phyloP scores from a whole-genome alignment of 495 filamentous ascomycete species.

The Penicillium chermesinum region DNA sequence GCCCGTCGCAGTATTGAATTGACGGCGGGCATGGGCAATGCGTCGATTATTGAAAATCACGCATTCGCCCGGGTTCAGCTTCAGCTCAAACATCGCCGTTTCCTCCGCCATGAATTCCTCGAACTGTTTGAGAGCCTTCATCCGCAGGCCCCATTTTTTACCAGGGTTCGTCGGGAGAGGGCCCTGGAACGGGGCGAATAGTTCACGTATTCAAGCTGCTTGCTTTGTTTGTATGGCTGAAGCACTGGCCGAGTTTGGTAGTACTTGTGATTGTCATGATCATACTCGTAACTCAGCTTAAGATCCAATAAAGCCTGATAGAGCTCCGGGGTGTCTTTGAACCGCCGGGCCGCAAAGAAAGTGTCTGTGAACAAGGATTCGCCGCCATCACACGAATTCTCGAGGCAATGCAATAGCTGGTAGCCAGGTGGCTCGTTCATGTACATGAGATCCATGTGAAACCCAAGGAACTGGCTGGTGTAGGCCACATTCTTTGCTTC shows the following conservation, averaged over 20 bases:
- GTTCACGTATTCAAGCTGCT: conserved; percentile 43
- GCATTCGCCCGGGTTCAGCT: conserved; percentile 71
- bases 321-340: conserved; percentile 26
- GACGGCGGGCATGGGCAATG: conserved; percentile 67
- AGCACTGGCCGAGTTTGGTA: conserved; percentile 51
- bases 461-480: conserved; percentile 68
- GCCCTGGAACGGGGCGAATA: conserved; percentile 72
- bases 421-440: conserved; percentile 70
- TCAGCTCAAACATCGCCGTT: conserved; percentile 58
- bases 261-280: conserved; percentile 57
- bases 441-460: conserved; percentile 94
- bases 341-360: conserved; percentile 49
- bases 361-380: conserved; percentile 78
- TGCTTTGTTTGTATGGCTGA: conserved; percentile 22
- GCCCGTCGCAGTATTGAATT: conserved; percentile 54
- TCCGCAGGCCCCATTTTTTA: no score
- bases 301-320: conserved; percentile 39
- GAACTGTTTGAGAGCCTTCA: conserved; percentile 18
- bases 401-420: conserved; percentile 82
- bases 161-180: no score
- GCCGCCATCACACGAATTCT: conserved; percentile 69
- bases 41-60: conserved; percentile 83
- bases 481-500: conserved; percentile 88
- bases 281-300: conserved; percentile 62
- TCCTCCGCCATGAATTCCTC: conserved; percentile 34